Base-by-base conservation (phyloP, 352 stramenopile genomes). In the Globisporangium solare region DNA sequence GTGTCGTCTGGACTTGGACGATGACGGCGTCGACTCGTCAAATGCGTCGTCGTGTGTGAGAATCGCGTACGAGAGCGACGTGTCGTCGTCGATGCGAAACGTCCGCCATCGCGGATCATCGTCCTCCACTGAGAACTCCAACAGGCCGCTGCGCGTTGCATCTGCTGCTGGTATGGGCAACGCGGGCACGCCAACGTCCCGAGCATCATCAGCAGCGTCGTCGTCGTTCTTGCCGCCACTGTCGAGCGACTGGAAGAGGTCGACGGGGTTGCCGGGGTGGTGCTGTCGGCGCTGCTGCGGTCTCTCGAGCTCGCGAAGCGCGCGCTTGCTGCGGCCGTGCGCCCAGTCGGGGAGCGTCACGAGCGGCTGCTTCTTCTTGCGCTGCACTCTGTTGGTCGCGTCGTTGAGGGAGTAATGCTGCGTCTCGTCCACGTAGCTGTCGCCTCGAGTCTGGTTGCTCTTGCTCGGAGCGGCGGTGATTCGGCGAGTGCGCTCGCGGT, bases 261-360 rank as follows among this genome's bases (percentile, higher is more conserved):
- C 47, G 6, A 35, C 21, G 0, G 32, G 31, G 47, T 46, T 27
- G 22, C 35, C 51, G 7, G 39, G 48, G 3, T 22, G 56, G 2
- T 57, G 66, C 10, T 54, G 53, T 31, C 40, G 46, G 32, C 42
- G 49, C 12, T 61, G 65, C 22, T 69, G 56, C 21, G 79, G 37
- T 11, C 49, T 61, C 20, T 88, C 71, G 18, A 92, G 65, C 46
- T 89, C 75, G 15, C 71, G 71, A 0, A 92, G 56, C 20, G 82
- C 82, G 8, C 79, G 69, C 48, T 92, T 92, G 56, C 77, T 89
- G 31, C 82, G 66, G 22, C 72, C 68, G 43, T 83, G 77, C 1
- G 82, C 82, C 82, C 82, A 92, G 13, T 73, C 53, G 1, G 82
- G 79, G 11, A 87, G 47, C 15, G 63, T 64, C 14, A 71, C 66